Conservation (phyloP, 202 grass and related monocot species). For the Dendrocalamus latiflorus region DNA sequence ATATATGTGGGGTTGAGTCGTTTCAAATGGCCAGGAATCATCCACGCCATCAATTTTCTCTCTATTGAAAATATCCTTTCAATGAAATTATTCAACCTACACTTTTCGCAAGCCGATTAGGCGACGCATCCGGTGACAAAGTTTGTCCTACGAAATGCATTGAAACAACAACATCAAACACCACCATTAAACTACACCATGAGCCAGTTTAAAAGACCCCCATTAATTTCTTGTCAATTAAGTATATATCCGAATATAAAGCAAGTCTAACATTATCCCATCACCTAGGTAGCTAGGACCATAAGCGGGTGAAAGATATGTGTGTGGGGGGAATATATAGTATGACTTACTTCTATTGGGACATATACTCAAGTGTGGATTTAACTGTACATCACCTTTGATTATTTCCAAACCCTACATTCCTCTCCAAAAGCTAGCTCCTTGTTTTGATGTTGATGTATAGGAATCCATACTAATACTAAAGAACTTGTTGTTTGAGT, state of each 20-base stretch:
- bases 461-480: constrained; percentile 39
- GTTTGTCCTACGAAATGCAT: constrained; percentile 48
- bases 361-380: neutral
- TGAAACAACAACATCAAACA: constrained; percentile 37
- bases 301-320: neutral
- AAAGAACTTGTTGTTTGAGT: constrained; percentile 47
- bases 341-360: constrained; percentile 30
- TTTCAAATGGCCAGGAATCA: constrained; percentile 46
- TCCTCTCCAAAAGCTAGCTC: constrained; percentile 31
- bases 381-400: constrained; percentile 26
- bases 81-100: constrained; percentile 36
- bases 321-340: constrained; percentile 27
- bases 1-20: constrained; percentile 28
- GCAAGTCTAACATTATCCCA: constrained; percentile 31
- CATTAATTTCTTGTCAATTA: neutral
- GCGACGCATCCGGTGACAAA: constrained; percentile 40
- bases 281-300: constrained; percentile 16
- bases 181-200: constrained; percentile 28
- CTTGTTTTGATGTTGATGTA: constrained; percentile 49
- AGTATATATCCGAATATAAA: neutral
- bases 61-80: neutral
- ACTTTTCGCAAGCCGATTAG: constrained; percentile 53
- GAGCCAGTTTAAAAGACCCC: constrained; percentile 33
- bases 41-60: constrained; percentile 16
- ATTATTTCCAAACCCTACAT: constrained; percentile 36